These are phyloP conservation scores for Incumbomyces lentus DNA, from an alignment of 2,329 filamentous ascomycete species.

Conservation along the genomic window DNA sequence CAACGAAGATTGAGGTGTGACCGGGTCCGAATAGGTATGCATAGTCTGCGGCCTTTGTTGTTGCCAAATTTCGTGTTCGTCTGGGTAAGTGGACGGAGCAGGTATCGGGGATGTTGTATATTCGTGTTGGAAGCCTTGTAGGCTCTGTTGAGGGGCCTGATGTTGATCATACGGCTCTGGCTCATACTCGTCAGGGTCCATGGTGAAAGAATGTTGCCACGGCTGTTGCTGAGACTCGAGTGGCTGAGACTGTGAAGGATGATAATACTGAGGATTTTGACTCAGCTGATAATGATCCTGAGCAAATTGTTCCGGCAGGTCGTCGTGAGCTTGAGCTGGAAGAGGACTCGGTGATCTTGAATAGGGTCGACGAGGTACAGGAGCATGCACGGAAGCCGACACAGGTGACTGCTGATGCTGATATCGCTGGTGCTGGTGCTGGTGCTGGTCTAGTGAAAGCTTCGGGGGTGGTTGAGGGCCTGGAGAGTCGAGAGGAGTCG, in stretches of 20 bases:
- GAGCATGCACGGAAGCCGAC: conserved; percentile 4
- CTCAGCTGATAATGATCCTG: background rate
- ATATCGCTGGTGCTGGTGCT: background rate
- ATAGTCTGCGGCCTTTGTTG: conserved; percentile 2
- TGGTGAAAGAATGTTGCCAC: conserved; percentile 40
- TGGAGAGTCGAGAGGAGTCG: conserved; percentile 1
- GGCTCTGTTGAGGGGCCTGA: conserved; percentile 41
- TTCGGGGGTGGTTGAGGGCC: conserved; percentile 15
- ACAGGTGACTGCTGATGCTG: too few species aligned
- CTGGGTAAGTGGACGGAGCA: background rate
- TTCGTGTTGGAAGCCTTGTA: background rate
- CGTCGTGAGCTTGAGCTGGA: conserved; percentile 2
- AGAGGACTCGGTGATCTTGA: conserved; percentile 7
- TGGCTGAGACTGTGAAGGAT: conserved; percentile 40
- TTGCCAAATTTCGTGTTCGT: conserved; percentile 2
- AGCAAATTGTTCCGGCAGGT: background rate
- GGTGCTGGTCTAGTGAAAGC: background rate
- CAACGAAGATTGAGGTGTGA: conserved; percentile 1
- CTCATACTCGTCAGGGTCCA: background rate
- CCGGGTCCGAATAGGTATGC: conserved; percentile 4
- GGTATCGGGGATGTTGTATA: background rate
- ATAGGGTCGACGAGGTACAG: conserved; percentile 10
- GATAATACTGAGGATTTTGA: conserved; percentile 25
- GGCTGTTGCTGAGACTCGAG: conserved; percentile 37
- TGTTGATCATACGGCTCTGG: conserved; percentile 42